A percentile compares a stretch with the other conserved stretches of the same genome.
Evolutionary conservation across 768 basidiomycete species (phyloP).

Genomic region (Suillus fuscotomentosus): DNA sequence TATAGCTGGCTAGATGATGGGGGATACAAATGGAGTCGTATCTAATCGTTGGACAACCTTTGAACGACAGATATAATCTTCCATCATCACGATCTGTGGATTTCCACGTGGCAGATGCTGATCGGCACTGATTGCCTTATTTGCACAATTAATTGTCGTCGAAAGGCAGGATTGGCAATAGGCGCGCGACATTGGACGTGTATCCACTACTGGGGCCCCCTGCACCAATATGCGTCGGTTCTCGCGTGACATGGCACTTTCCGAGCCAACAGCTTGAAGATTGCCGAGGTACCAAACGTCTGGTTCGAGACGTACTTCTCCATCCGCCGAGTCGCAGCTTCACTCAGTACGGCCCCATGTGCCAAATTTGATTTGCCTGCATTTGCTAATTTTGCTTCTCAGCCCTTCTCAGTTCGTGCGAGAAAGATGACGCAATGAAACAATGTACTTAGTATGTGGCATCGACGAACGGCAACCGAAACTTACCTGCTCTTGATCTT

Average conservation of each 20-base stretch:
- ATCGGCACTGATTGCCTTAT: background rate
- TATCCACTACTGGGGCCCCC: too few relatives aligned
- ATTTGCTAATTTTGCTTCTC: background rate
- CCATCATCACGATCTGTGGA: background rate
- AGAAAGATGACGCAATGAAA: background rate
- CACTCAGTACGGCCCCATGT: background rate
- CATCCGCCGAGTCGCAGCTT: background rate
- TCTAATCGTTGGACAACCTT: background rate
- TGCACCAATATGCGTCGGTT: too few relatives aligned
- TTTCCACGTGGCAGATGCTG: background rate
- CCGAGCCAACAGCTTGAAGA: background rate
- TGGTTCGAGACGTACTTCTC: background rate
- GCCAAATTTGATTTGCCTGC: background rate
- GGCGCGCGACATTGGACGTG: background rate
- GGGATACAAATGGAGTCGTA: constrained; percentile 19
- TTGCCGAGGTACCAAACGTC: background rate
- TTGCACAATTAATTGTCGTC: background rate
- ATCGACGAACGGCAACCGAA: background rate
- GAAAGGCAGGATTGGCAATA: background rate
- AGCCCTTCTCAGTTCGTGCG: background rate
- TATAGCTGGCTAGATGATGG: constrained; percentile 23
- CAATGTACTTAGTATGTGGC: background rate
- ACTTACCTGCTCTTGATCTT: background rate
- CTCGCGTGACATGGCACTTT: background rate
- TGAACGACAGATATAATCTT: background rate